These are phyloP conservation scores for Trichoderma koningii DNA, from an alignment of 2,329 filamentous ascomycete species.

Conservation along the genomic window DNA sequence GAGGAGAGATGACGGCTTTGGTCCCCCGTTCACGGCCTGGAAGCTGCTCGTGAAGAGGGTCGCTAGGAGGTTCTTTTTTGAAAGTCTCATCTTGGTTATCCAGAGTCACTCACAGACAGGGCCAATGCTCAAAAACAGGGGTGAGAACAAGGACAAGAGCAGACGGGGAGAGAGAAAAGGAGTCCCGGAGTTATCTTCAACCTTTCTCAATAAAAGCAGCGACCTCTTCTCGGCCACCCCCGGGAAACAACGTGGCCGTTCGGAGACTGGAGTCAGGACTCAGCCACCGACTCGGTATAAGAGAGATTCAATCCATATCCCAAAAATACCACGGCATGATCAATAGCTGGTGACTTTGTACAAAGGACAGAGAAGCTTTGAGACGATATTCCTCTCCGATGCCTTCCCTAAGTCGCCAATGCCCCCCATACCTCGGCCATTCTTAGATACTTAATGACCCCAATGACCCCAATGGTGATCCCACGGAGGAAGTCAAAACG, in stretches of 20 bases:
- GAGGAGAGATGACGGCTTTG: constrained; percentile 25
- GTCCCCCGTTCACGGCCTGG: constrained; percentile 23
- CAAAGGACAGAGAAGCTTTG: no score
- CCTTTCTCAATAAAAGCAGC: no score
- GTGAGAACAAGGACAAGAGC: neutral
- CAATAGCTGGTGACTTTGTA: no score
- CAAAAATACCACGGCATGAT: no score
- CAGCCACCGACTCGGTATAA: no score
- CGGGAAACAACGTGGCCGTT: no score
- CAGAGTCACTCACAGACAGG: neutral
- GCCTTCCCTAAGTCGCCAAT: neutral
- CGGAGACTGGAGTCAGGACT: no score
- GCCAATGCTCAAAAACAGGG: neutral
- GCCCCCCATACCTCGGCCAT: neutral
- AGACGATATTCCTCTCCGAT: neutral
- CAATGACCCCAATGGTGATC: neutral
- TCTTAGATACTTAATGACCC: no score
- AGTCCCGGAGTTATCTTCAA: no score
- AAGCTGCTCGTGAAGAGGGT: constrained; percentile 13
- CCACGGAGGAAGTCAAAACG: neutral
- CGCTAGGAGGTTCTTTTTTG: constrained; percentile 3
- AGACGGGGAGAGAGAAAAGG: neutral
- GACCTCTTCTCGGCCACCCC: no score
- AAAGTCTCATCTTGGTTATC: neutral
- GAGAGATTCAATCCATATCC: no score